phyloP scores from a whole-genome alignment of 371 early-diverging fungal genomes.

The Rhizomucor miehei region DNA sequence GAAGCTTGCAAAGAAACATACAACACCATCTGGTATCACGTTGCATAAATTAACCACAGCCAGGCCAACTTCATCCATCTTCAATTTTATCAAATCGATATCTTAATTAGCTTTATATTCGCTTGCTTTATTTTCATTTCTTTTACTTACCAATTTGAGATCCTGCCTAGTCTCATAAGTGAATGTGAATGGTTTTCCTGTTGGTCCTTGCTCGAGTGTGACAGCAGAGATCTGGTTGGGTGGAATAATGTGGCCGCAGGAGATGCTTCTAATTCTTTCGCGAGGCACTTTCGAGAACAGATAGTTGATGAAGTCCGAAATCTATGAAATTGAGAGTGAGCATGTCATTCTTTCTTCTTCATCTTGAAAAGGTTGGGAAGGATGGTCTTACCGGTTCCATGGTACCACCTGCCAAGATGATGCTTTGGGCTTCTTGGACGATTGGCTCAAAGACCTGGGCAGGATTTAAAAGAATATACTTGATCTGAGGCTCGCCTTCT shows the following conservation, averaged over 20 bases:
- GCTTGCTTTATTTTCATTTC: too few relatives aligned
- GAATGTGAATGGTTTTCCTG: slow-evolving; percentile 64
- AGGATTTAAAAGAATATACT: slow-evolving; percentile 85
- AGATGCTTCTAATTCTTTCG: slow-evolving; percentile 56
- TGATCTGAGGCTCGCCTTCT: slow-evolving; percentile 36
- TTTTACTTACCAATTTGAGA: slow-evolving; percentile 44
- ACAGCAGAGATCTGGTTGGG: slow-evolving; percentile 60
- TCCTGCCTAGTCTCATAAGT: slow-evolving; percentile 66
- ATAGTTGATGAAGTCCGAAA: slow-evolving; percentile 45
- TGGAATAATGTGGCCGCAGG: slow-evolving; percentile 82
- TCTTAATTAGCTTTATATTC: too few relatives aligned
- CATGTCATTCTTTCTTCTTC: too few relatives aligned
- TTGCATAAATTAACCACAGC: slow-evolving; percentile 71
- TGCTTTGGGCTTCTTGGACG: slow-evolving; percentile 75
- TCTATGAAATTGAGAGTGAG: slow-evolving; percentile 10
- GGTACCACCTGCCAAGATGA: slow-evolving; percentile 95
- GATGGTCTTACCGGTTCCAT: slow-evolving; percentile 84
- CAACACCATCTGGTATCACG: slow-evolving; percentile 91
- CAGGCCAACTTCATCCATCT: slow-evolving; percentile 75
- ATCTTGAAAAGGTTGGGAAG: not conserved
- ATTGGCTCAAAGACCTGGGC: slow-evolving; percentile 79
- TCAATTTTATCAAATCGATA: not conserved
- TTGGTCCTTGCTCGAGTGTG: slow-evolving; percentile 64
- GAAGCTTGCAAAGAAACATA: slow-evolving; percentile 94
- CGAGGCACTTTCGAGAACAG: slow-evolving; percentile 50